Conservation (phyloP, 805 yeast species). For the Candida bentonensis region DNA sequence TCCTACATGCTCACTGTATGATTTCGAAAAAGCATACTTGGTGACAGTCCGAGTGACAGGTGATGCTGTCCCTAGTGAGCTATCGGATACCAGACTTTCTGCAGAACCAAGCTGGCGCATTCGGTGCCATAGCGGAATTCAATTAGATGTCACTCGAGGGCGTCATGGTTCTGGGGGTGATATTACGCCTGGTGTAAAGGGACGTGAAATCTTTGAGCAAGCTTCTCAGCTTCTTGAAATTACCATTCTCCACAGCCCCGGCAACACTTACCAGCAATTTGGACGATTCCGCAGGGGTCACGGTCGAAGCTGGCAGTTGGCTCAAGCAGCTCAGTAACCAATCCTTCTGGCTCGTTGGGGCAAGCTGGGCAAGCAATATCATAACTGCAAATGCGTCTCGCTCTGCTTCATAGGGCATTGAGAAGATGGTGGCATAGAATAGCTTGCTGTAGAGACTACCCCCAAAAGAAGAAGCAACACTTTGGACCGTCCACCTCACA, state of each 20-base stretch:
- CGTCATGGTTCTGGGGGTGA: constrained; percentile 13
- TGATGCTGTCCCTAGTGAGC: too few relatives aligned
- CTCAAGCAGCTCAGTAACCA: constrained; percentile 43
- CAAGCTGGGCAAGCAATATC: constrained; percentile 44
- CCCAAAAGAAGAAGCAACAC: constrained; percentile 35
- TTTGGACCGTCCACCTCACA: constrained; percentile 33
- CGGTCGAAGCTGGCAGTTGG: constrained; percentile 43
- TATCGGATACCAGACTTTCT: too few relatives aligned
- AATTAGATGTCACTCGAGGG: neutral
- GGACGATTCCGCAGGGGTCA: constrained; percentile 48
- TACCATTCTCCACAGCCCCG: constrained; percentile 35
- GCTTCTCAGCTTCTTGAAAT: constrained; percentile 57
- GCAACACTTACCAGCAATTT: constrained; percentile 31
- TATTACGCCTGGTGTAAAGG: neutral
- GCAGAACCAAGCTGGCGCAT: too few relatives aligned
- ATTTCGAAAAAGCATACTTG: too few relatives aligned
- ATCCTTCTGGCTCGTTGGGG: constrained; percentile 30
- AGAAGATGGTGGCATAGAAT: constrained; percentile 17
- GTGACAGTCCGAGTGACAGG: too few relatives aligned
- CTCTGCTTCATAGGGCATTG: neutral
- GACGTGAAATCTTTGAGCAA: constrained; percentile 51
- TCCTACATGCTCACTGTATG: too few relatives aligned
- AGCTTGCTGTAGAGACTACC: constrained; percentile 37
- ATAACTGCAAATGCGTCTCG: constrained; percentile 44
- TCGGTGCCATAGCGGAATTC: too few relatives aligned